Percentiles rank a stretch among this genome's conserved stretches.
Conservation (phyloP, 2,329 filamentous ascomycete species). For the Aspergillus aculeatus region DNA sequence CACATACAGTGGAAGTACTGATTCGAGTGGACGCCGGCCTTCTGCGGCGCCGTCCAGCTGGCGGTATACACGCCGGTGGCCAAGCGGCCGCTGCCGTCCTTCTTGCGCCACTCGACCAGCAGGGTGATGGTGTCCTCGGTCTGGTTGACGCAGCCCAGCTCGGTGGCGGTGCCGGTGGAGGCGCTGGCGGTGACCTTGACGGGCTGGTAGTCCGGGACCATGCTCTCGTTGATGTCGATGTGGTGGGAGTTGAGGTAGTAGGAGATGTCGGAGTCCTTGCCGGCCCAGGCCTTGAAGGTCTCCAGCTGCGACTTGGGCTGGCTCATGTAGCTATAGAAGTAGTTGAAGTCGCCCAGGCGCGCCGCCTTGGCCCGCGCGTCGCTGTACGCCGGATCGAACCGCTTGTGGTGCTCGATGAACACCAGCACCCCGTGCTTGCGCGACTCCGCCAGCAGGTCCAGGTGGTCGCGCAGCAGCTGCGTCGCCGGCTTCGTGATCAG, state of each 20-base stretch:
- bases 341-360: constrained; percentile 89
- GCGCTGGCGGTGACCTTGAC: constrained; percentile 77
- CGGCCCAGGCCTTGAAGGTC: constrained; percentile 94
- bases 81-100: constrained; percentile 64
- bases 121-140: constrained; percentile 95
- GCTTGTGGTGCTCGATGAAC: constrained; percentile 91
- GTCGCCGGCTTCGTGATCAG: constrained; percentile 86
- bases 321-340: constrained; percentile 97
- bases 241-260: constrained; percentile 97
- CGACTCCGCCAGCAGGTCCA: constrained; percentile 69
- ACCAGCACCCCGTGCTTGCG: constrained; percentile 78
- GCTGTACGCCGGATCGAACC: constrained; percentile 88
- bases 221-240: constrained; percentile 86
- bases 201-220: constrained; percentile 80
- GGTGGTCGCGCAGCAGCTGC: constrained; percentile 77
- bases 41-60: constrained; percentile 90
- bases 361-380: constrained; percentile 77
- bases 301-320: constrained; percentile 88
- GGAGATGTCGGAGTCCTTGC: constrained; percentile 86
- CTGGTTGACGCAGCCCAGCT: constrained; percentile 71
- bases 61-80: constrained; percentile 91
- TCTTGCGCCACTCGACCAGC: constrained; percentile 82
- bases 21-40: constrained; percentile 91
- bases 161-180: constrained; percentile 74
- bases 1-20: constrained; percentile 83